Percentiles rank a stretch among this genome's conserved stretches.
Evolutionary conservation across 305 asterid species (phyloP).

Genomic region (Solanum hybrid): DNA sequence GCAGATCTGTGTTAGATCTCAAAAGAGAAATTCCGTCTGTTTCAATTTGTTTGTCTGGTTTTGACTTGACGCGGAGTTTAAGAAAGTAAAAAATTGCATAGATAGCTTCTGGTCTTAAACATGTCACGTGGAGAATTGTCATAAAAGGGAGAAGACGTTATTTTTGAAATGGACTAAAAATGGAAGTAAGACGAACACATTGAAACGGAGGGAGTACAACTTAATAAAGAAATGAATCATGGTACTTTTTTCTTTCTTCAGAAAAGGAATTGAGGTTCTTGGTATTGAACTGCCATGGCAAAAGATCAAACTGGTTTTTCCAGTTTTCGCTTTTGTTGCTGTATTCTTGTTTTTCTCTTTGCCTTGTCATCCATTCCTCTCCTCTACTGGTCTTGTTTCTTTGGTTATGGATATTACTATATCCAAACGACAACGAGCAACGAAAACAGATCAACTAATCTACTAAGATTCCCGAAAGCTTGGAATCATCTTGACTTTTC

Average conservation of each 20-base stretch:
- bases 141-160: neutral
- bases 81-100: no score
- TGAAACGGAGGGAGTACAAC: neutral
- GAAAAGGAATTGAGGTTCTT: neutral
- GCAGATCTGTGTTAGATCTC: neutral
- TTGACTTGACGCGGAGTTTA: neutral
- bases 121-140: neutral
- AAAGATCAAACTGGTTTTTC: slow-evolving; percentile 19
- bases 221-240: neutral
- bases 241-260: neutral
- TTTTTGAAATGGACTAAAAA: neutral
- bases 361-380: slow-evolving; percentile 33
- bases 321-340: slow-evolving; percentile 35
- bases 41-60: neutral
- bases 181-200: neutral
- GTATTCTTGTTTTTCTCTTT: slow-evolving; percentile 28
- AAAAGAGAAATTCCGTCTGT: neutral
- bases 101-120: neutral
- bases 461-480: slow-evolving; percentile 37
- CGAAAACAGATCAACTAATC: slow-evolving; percentile 19
- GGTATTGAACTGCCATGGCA: slow-evolving; percentile 16
- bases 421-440: neutral
- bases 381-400: slow-evolving; percentile 31
- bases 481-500: slow-evolving; percentile 54
- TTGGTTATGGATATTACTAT: slow-evolving; percentile 15